These are phyloP conservation scores for Nemophila menziesii DNA, from an alignment of 257 asterid species.

Conservation along the genomic window DNA sequence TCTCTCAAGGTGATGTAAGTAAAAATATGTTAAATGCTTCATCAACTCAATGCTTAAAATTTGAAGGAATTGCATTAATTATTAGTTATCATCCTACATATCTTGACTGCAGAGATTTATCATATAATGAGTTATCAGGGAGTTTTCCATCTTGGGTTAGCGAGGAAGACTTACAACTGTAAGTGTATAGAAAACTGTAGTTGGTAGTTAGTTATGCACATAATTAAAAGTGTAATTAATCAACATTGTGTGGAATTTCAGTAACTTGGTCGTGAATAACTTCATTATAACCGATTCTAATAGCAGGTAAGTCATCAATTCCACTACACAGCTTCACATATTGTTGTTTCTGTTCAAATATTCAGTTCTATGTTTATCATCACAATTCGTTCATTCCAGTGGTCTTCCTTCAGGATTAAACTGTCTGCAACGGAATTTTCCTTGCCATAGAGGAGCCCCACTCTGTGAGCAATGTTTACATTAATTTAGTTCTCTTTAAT, in stretches of 20 bases:
- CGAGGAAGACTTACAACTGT: conserved; percentile 40
- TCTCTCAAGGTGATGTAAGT: conserved; percentile 48
- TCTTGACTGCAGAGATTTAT: conserved; percentile 44
- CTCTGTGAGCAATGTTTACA: no score
- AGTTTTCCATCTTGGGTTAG: conserved; percentile 61
- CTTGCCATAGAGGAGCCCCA: no score
- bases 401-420: no score
- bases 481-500: no score
- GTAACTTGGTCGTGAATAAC: conserved; percentile 74
- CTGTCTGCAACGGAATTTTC: no score
- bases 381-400: neutral
- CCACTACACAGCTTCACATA: neutral
- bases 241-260: conserved; percentile 10
- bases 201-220: no score
- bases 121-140: conserved; percentile 67
- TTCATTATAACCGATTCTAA: conserved; percentile 31
- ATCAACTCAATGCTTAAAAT: neutral
- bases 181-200: conserved; percentile 16
- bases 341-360: neutral
- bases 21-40: neutral
- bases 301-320: conserved; percentile 30
- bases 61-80: neutral
- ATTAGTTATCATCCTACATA: neutral
- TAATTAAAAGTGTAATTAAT: no score
- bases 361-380: neutral